Evolutionary conservation across 306 rosid species (phyloP).

Genomic region (Vigna angularis): DNA sequence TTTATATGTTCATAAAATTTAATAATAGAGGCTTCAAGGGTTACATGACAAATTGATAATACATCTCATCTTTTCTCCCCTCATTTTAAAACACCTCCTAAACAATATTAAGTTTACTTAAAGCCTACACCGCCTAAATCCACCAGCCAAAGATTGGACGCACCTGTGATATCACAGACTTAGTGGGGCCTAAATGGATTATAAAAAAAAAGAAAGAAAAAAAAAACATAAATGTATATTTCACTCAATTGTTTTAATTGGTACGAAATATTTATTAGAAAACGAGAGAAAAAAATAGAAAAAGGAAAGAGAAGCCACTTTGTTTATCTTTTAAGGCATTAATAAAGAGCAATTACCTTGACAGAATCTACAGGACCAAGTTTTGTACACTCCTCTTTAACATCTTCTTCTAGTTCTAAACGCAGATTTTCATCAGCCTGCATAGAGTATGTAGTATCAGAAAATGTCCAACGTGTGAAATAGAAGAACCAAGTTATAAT

Average conservation of each 20-base stretch:
- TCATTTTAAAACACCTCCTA: background rate
- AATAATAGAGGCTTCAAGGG: background rate
- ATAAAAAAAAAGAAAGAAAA: no score
- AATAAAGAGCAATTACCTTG: slow-evolving; percentile 61
- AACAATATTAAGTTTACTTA: background rate
- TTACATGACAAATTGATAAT: slow-evolving; percentile 3
- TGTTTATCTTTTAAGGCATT: slow-evolving; percentile 22
- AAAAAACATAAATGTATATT: slow-evolving; percentile 19
- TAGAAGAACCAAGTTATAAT: slow-evolving; percentile 25
- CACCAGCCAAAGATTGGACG: background rate
- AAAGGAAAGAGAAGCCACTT: slow-evolving; percentile 5
- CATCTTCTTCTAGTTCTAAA: slow-evolving; percentile 82
- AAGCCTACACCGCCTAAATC: background rate
- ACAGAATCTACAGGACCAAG: slow-evolving; percentile 86
- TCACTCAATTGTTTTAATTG: slow-evolving; percentile 16
- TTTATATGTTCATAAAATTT: slow-evolving; percentile 2
- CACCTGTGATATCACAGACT: background rate
- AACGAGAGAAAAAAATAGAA: background rate
- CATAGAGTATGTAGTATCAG: slow-evolving; percentile 40
- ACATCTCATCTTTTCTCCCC: background rate
- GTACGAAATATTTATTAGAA: background rate
- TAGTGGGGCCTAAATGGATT: no score
- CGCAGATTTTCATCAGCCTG: slow-evolving; percentile 85
- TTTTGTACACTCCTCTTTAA: slow-evolving; percentile 83
- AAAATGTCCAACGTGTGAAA: slow-evolving; percentile 37